Percentiles rank a stretch among this genome's conserved stretches.
These are phyloP conservation scores for Escallonia rubra DNA, from an alignment of 129 eudicot genomes.

Conservation along the genomic window DNA sequence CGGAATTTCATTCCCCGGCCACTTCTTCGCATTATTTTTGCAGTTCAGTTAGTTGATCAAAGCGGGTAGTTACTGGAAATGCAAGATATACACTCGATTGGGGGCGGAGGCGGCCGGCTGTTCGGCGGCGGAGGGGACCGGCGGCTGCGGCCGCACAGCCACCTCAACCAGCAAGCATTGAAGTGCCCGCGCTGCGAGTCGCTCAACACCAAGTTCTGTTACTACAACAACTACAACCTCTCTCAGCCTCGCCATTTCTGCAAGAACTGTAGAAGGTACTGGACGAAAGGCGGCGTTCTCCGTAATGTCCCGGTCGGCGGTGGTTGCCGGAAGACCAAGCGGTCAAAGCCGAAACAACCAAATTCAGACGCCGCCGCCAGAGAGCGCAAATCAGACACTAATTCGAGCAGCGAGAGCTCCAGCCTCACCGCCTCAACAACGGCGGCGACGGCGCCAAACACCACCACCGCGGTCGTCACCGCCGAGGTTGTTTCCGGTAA, in stretches of 20 bases:
- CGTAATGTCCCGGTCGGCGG: constrained; percentile 94
- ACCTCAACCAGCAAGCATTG: constrained; percentile 43
- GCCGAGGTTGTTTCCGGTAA: constrained; percentile 26
- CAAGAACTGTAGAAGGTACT: constrained; percentile 79
- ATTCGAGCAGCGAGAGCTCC: constrained; percentile 71
- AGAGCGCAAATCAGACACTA: constrained; percentile 34
- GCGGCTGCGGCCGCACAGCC: constrained; percentile 44
- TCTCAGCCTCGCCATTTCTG: constrained; percentile 91
- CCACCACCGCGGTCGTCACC: constrained; percentile 14
- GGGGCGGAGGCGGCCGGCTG: constrained; percentile 45
- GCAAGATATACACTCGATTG: constrained; percentile 60
- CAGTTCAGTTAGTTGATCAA: background rate
- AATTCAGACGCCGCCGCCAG: constrained; percentile 10
- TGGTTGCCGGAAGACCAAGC: constrained; percentile 69
- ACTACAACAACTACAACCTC: constrained; percentile 78
- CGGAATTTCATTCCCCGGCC: background rate
- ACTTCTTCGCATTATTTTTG: background rate
- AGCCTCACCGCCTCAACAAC: constrained; percentile 50
- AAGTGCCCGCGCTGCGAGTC: constrained; percentile 91
- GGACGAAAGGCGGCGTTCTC: constrained; percentile 90
- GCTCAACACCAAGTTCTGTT: constrained; percentile 74
- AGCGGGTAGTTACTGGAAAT: constrained; percentile 10
- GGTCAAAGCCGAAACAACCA: constrained; percentile 41
- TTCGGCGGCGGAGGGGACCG: constrained; percentile 44
- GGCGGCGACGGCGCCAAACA: constrained; percentile 20